Base-by-base conservation (phyloP, 169 alveolate genomes). In the Cyclospora cayetanensis region DNA sequence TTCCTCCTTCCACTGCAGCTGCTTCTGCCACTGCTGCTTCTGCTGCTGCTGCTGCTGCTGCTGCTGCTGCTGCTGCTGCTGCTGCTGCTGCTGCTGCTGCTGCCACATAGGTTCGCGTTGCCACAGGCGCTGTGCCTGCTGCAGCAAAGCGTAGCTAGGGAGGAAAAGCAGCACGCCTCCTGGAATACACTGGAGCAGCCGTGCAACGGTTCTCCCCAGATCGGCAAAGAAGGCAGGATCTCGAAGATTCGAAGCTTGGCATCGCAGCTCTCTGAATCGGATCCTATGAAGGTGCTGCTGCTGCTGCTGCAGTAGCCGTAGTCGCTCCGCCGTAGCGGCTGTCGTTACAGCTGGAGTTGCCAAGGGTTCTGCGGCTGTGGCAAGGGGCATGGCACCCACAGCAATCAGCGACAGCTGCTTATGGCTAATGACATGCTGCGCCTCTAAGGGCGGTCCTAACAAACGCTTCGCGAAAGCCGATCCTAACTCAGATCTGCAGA, bases 41-140 rank as follows among this genome's bases (percentile, higher is more conserved):
- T 72, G 83, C 83, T 72, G 83, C 60, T 72, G 83, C 60, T 31
- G 34, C 46, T 66, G 31, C 79, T 29, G 31, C 79, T 29, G 79
- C 79, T 66, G 79, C 79, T 66, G 79, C 83, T 72, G 83, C 53
- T 9, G 79, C 80, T 72, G 83, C 55, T 72, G 83, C 60, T 34
- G 83, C 83, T 72, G 83, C 83, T 35, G 83, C 83, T 72, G 83
- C 83, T 72, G 83, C 60, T 72, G 83, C 60, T 31, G 34, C 0
- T 15, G 72, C 72, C 72, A 60, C 72, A 60, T 60, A n/a, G 72
- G 72, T 31, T 60, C 72, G 60, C 83, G 83, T 35, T 63, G 43
- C 91, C 91, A 84, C 12, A 63, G 25, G 9, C 91, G 63, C 82
- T 65, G 79, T 12, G 82, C 91, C 15, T 42, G 82, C 52, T 84